These are phyloP conservation scores for Quambalaria eucalypti DNA, from an alignment of 1,284 basidiomycete genomes.

Conservation along the genomic window DNA sequence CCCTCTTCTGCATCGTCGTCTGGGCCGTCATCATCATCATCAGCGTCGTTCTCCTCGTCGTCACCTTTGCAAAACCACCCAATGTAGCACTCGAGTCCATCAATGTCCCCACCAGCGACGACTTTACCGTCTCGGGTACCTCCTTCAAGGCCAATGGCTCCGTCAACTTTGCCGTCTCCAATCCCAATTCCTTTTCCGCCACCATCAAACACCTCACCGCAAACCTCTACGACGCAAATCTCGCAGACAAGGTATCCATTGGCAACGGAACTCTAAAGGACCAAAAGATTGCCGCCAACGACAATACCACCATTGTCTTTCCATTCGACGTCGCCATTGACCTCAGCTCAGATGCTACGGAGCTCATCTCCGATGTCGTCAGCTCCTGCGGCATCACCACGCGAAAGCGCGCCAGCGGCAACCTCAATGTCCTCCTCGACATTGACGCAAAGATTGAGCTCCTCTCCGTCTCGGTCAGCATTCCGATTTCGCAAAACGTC, in stretches of 20 bases:
- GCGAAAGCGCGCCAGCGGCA: not conserved
- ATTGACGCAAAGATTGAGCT: conserved; percentile 24
- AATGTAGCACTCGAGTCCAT: conserved; percentile 33
- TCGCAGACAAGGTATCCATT: conserved; percentile 8
- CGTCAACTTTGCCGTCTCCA: conserved; percentile 34
- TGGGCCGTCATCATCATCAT: conserved; percentile 30
- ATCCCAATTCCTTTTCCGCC: conserved; percentile 42
- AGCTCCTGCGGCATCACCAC: not conserved
- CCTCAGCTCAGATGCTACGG: not conserved
- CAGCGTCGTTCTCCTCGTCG: conserved; percentile 31
- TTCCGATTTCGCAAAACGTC: conserved; percentile 16
- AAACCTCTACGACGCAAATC: conserved; percentile 1
- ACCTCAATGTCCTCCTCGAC: conserved; percentile 12
- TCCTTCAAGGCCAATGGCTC: conserved; percentile 31
- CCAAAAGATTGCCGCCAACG: conserved; percentile 58
- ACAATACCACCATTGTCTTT: conserved; percentile 60
- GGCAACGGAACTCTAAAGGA: conserved; percentile 50
- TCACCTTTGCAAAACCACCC: conserved; percentile 36
- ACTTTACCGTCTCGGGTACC: conserved; percentile 20
- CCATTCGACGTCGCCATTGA: not conserved
- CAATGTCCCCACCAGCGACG: conserved; percentile 11
- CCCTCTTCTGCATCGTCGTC: conserved; percentile 32
- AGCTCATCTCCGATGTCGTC: not conserved
- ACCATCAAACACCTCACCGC: conserved; percentile 29
- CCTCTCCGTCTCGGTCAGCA: conserved; percentile 19